Conservation (phyloP, 2,329 filamentous ascomycete species). For the Phyllosticta citribraziliensis region DNA sequence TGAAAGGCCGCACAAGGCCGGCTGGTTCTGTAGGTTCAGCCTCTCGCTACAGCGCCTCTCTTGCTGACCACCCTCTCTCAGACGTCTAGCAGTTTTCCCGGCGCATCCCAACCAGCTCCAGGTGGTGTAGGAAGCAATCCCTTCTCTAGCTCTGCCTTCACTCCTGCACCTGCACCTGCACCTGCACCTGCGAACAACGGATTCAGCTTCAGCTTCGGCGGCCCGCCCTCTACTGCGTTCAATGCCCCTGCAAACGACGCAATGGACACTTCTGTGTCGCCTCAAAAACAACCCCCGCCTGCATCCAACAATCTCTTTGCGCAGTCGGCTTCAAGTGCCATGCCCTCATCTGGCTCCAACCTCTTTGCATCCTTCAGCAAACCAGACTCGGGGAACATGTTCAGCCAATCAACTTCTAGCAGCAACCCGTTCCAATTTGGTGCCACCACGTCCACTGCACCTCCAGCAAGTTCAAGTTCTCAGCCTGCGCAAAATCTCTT, state of each 20-base stretch:
- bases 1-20: conserved; percentile 5
- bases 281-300: not conserved
- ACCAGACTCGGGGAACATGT: not conserved
- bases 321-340: not conserved
- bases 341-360: not conserved
- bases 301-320: not conserved
- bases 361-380: not conserved
- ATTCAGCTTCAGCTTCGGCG: not conserved
- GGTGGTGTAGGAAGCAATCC: not conserved
- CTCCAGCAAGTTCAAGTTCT: not conserved
- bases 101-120: not conserved
- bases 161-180: not conserved
- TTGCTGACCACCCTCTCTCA: not conserved
- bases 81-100: not conserved
- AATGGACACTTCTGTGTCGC: not conserved
- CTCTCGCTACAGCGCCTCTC: not conserved
- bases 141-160: not conserved
- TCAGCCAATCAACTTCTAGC: not conserved
- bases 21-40: conserved; percentile 4
- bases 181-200: conserved; percentile 5
- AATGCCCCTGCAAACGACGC: not conserved
- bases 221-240: not conserved
- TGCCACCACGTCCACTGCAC: not conserved
- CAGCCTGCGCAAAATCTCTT: not conserved
- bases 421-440: not conserved